Evolutionary conservation across 805 yeast species (phyloP), one percentile per base, ranked within the genome.

Genomic region (Grigorovia humatica): DNA sequence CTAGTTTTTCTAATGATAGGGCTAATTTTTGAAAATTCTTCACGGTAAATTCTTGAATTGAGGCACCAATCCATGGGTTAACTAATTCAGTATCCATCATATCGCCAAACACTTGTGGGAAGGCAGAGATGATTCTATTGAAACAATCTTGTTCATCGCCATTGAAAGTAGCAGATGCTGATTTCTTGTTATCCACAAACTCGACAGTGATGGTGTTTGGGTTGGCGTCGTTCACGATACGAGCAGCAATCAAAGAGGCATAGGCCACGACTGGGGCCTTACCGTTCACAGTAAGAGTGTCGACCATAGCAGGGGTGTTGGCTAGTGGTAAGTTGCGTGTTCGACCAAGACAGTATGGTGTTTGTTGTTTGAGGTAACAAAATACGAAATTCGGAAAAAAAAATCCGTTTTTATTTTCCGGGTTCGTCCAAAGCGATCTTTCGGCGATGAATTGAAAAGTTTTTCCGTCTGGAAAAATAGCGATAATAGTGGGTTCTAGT

Each of bases 21-120:
- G 93, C 77, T 54, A 91, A 77, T 62, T 82, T 86, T 74, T 88
- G 88, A 78, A 91, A 93, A 73, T 91, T 91, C 74, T 86, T 89
- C 67, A 84, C 78, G 49, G 83, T 74, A 55, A 88, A 76, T 61
- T 85, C 82, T 51, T 80, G 79, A 58, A 75, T 69, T 30, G 95
- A 88, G 59, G 82, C 76, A 54, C 78, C 74, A 58, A 78, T 66
- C 95, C 95, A 88, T 55, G 75, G 73, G 52, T 74, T 70, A n/a
- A 83, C 69, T 17, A 67, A 70, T 7, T 67, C 68, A 35, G 61
- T 55, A 4, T 55, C 53, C 38, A 53, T 59, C 43, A 55, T 27
- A 18, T 48, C 44, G 46, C 55, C 59, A 29, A 74, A 61, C 18
- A 74, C 69, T 13, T 70, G 62, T 47, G 89, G 82, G 67, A 74